Evolutionary conservation across 2,329 filamentous ascomycete genomes (phyloP), one percentile per base, ranked within the genome.

Genomic region (Neofusicoccum laricinum): DNA sequence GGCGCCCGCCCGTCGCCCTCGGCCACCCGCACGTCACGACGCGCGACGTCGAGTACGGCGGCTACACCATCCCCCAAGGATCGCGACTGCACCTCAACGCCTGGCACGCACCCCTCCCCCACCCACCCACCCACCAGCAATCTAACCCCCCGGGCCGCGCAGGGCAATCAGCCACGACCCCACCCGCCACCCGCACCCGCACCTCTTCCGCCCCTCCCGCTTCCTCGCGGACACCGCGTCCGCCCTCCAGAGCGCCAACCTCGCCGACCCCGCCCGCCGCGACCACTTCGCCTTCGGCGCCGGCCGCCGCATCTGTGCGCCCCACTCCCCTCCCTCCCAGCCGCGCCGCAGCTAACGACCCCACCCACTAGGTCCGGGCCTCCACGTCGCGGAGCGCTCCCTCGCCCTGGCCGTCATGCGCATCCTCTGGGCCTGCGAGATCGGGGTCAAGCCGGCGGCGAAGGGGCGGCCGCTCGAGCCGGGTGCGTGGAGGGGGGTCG

Each of bases 1-100:
- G 85, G 84, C 78, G 84, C 4, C 83, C 84, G 0, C 80, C 85
- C 0, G 79, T 80, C 11, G 81, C 83, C 48, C 79, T 84, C n/a
- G 78, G 79, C 15, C 79, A 82, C 53, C 84, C 84, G 0, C 82
- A 82, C 63, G 77, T 77, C 10, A 73, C 78, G 2, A 77, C 73
- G 11, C 71, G 46, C n/a, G 80, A 82, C 59, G 76, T 82, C 63
- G 67, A 73, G 36, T 82, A 82, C 66, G 71, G 79, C 8, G 82
- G 80, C 4, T 78, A 77, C 63, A 73, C 75, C 32, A 81, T 86
- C 49, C 82, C 83, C 11, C 80, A 79, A 45, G 77, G 77, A 6
- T 73, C 81, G 0, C 76, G 71, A 1, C 70, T 85, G 4, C 76
- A 80, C 1, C 72, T 81, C 7, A 85, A 85, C 59, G 75, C 82